phyloP scores from a whole-genome alignment of 768 basidiomycete species.

The Chalciporus piperatus region DNA sequence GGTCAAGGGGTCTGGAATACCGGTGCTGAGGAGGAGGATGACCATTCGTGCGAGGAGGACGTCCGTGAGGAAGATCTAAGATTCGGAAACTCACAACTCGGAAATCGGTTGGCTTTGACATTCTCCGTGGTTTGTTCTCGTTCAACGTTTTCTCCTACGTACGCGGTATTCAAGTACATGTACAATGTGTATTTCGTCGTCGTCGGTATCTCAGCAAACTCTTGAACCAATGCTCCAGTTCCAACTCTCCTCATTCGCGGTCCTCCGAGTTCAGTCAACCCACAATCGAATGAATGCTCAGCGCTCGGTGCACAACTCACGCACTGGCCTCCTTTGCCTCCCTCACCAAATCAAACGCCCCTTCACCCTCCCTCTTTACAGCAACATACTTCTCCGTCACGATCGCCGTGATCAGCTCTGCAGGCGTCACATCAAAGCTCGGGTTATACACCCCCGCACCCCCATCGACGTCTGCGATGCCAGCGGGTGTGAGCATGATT shows the following conservation, averaged over 20 bases:
- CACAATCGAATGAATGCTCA: too few relatives aligned
- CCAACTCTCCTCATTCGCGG: too few relatives aligned
- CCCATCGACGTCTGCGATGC: slow-evolving; percentile 32
- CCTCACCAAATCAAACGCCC: slow-evolving; percentile 58
- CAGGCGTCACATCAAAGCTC: slow-evolving; percentile 95
- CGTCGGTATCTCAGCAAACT: neutral
- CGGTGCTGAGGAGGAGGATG: slow-evolving; percentile 27
- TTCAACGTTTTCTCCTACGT: neutral
- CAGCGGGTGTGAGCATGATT: slow-evolving; percentile 79
- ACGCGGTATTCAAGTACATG: neutral
- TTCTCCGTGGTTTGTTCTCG: slow-evolving; percentile 33
- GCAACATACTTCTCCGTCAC: slow-evolving; percentile 96
- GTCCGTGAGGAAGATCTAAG: slow-evolving; percentile 18
- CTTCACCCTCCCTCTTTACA: slow-evolving; percentile 56
- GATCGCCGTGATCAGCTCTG: slow-evolving; percentile 89
- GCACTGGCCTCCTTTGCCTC: slow-evolving; percentile 19
- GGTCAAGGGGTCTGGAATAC: slow-evolving; percentile 26
- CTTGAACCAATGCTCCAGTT: neutral
- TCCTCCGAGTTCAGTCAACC: too few relatives aligned
- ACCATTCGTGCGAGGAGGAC: slow-evolving; percentile 24
- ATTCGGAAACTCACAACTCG: neutral
- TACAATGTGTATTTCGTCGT: neutral
- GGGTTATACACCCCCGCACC: slow-evolving; percentile 70
- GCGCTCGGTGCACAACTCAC: neutral
- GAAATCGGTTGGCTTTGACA: neutral